phyloP scores from a whole-genome alignment of 2,329 filamentous ascomycete species.

The Capronia coronata region DNA sequence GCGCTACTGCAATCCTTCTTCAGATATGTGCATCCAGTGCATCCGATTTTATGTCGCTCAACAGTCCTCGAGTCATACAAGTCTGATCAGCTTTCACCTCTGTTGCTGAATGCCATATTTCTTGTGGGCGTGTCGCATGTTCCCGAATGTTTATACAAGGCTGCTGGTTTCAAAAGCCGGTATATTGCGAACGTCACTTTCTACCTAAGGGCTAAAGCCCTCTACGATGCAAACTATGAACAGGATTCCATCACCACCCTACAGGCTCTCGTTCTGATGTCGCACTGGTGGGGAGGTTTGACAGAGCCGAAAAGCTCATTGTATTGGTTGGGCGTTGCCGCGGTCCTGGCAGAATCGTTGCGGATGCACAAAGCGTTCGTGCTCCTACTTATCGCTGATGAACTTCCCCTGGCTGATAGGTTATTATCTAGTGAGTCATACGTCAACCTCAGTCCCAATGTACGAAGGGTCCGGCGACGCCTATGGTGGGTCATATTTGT shows the following conservation, averaged over 20 bases:
- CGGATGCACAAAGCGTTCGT: slow-evolving; percentile 16
- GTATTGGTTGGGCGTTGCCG: slow-evolving; percentile 33
- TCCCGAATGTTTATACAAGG: background rate
- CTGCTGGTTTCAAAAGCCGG: slow-evolving; percentile 18
- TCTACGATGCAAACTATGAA: slow-evolving; percentile 29
- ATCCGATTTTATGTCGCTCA: background rate
- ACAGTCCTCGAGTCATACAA: background rate
- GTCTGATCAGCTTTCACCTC: background rate
- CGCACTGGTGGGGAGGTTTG: slow-evolving; percentile 27
- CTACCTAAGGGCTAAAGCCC: slow-evolving; percentile 28
- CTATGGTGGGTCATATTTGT: background rate
- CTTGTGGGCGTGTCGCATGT: slow-evolving; percentile 1
- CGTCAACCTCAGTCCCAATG: background rate
- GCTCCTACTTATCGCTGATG: background rate
- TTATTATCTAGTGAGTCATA: background rate
- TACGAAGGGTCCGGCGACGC: background rate
- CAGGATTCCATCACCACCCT: slow-evolving; percentile 24
- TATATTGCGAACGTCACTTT: slow-evolving; percentile 26
- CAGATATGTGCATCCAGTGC: background rate
- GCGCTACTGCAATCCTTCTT: background rate
- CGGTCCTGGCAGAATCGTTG: slow-evolving; percentile 17
- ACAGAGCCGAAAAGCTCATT: slow-evolving; percentile 33
- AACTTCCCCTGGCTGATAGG: background rate
- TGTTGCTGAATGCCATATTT: background rate
- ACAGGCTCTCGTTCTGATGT: slow-evolving; percentile 25